phyloP scores from a whole-genome alignment of 768 basidiomycete genomes.

The Pulveroboletus ravenelii region DNA sequence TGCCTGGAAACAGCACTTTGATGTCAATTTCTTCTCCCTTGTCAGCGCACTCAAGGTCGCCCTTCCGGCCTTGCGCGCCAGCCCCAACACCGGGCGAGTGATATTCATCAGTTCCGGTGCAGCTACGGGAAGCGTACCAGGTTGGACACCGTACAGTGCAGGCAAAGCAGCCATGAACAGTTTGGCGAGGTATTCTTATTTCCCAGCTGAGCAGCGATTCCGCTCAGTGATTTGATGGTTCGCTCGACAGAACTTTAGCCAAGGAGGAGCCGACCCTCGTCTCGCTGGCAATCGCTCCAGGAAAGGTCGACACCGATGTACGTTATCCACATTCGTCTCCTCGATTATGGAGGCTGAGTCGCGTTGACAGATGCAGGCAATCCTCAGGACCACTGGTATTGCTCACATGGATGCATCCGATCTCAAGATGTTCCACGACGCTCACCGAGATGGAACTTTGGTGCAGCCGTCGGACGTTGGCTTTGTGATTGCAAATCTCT shows the following conservation, averaged over 20 bases:
- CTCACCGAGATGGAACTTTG: constrained; percentile 61
- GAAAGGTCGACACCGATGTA: constrained; percentile 81
- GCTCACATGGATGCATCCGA: constrained; percentile 52
- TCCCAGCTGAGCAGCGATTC: neutral
- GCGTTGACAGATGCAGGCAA: constrained; percentile 61
- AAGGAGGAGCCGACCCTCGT: constrained; percentile 76
- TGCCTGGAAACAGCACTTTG: constrained; percentile 69
- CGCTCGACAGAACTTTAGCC: constrained; percentile 61
- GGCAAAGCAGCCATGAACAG: constrained; percentile 89
- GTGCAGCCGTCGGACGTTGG: constrained; percentile 72
- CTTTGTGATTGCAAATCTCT: constrained; percentile 72
- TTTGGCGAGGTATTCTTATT: constrained; percentile 54
- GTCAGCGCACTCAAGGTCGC: constrained; percentile 62
- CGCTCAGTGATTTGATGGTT: constrained; percentile 1
- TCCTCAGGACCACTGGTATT: constrained; percentile 47
- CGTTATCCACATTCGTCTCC: constrained; percentile 21
- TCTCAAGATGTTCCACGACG: constrained; percentile 53
- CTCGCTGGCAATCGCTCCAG: constrained; percentile 78
- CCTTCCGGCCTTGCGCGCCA: constrained; percentile 65
- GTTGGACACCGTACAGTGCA: constrained; percentile 82
- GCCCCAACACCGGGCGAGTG: constrained; percentile 55
- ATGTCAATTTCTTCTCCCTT: constrained; percentile 86
- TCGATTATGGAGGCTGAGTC: neutral
- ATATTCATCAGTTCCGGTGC: constrained; percentile 87
- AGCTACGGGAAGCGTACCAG: constrained; percentile 57